Base-by-base conservation (phyloP, 2,329 filamentous ascomycete genomes). In the Coniochaeta sp. region DNA sequence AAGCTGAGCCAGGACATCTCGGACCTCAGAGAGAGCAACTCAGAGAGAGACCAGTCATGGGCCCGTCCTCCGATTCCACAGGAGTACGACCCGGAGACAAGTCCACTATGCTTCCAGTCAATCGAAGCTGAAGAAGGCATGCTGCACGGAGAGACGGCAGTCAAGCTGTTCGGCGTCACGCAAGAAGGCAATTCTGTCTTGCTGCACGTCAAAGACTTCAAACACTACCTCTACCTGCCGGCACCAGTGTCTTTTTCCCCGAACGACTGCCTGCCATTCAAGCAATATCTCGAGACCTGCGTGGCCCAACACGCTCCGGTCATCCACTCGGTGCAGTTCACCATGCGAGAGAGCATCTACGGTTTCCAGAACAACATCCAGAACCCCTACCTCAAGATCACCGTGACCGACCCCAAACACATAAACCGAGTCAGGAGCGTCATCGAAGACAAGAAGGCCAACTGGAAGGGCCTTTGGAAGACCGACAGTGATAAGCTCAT, bases 41-140 rank as follows among this genome's bases (percentile, higher is more conserved):
- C 90, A 1, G 95, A 99, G 71, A 96, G 88, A 73, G 93, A 98
- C 72, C 95, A 99, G 74, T 83, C 91, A 71, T 99, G 95, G 96
- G 87, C 89, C 55, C 80, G 83, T 1, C 83, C 83, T 6, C 79
- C 81, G 0, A 56, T 74, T 0, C 76, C 67, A 8, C 43, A 71
- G n/a, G 72, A 77, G 59, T 85, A 84, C 62, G 66, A 76, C 62
- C 81, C 87, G 9, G 71, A 82, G 58, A 85, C 76, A 38, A 86
- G 95, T 64, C 87, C 77, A 65, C 79, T 99, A n/a, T 86, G 84
- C 65, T 98, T 99, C 70, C 95, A 99, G 76, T 89, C 96, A 70
- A 99, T 99, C 66, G 96, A 99, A 70, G 89, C 87, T 1, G 93
- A 98, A 71, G 93, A 99, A 72, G 93, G 95, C 22, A 89, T 86